Percentiles rank a stretch among this genome's conserved stretches.
Evolutionary conservation across 345 rosid species (phyloP).

Genomic region (Trapa incisa): DNA sequence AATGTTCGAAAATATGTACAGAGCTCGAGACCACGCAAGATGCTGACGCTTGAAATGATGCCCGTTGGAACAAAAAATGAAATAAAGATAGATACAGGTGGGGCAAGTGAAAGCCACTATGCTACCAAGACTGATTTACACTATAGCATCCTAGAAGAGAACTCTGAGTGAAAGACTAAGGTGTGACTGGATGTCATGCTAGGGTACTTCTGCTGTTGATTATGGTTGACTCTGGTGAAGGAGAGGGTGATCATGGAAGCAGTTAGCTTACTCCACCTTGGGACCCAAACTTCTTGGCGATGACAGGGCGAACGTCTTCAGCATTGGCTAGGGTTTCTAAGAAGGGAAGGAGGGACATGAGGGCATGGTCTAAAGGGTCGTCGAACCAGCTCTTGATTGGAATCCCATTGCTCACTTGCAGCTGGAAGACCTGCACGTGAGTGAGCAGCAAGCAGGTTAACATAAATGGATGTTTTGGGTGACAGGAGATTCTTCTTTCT

Average conservation of each 20-base stretch:
- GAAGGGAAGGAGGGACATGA: constrained; percentile 80
- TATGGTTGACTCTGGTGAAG: background rate
- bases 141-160: background rate
- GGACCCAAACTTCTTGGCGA: constrained; percentile 72
- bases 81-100: background rate
- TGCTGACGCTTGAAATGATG: too few relatives aligned
- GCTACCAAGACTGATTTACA: background rate
- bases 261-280: constrained; percentile 20
- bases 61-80: too few relatives aligned
- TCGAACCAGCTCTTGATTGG: constrained; percentile 95
- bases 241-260: background rate
- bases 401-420: constrained; percentile 91
- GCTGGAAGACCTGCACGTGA: constrained; percentile 66
- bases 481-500: background rate
- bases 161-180: background rate
- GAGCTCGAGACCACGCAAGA: too few relatives aligned
- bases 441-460: background rate
- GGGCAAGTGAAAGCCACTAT: background rate
- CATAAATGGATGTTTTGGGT: too few relatives aligned
- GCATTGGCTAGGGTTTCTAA: constrained; percentile 73
- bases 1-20: too few relatives aligned
- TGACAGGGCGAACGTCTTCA: constrained; percentile 88
- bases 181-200: background rate
- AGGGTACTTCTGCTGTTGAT: background rate
- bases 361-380: constrained; percentile 72